Evolutionary conservation across 192 early-diverging fungal genomes (phyloP), one percentile per base, ranked within the genome.

Genomic region (Cladochytrium replicatum): DNA sequence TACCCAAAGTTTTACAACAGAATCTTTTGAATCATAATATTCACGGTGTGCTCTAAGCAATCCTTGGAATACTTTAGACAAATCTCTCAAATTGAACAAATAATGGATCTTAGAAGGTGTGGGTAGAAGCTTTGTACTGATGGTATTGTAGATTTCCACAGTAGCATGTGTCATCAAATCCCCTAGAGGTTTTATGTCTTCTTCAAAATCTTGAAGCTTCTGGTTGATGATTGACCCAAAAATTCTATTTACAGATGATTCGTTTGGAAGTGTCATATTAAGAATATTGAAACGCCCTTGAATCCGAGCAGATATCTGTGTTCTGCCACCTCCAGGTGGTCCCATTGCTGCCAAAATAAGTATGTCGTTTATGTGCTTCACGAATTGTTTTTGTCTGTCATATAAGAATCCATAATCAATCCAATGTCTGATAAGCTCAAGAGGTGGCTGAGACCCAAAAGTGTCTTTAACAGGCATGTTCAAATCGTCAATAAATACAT

Each of bases 391-490:
- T 52, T 68, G 66, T 22, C 75, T 39, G 46, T 78, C 74, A 43
- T 77, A 74, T 32, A 32, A 52, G 53, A 78, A 75, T 3, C 76
- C 76, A 29, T 71, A 78, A 39, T 78, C 76, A 57, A 79, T 66
- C 57, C 66, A 79, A 29, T 76, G 72, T 13, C 66, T 49, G 24
- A 79, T 67, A 21, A 79, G 48, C 51, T 79, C 70, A 11, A 79
- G 50, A 19, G 76, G 76, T 30, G 76, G 76, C 55, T 79, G 76
- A 1, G 76, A 78, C 24, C 75, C 75, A 42, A 75, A 79, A 1
- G 75, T 79, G 43, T 79, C 76, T 37, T 74, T 74, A 59, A 63
- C 52, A 3, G 76, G 76, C 76, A 79, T 79, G 53, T 79, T 79
- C 48, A 79, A 59, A 52, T 79, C 74, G 50, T 79, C 76, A 38